phyloP scores from a whole-genome alignment of 352 stramenopile genomes.

The Pythium monospermum region DNA sequence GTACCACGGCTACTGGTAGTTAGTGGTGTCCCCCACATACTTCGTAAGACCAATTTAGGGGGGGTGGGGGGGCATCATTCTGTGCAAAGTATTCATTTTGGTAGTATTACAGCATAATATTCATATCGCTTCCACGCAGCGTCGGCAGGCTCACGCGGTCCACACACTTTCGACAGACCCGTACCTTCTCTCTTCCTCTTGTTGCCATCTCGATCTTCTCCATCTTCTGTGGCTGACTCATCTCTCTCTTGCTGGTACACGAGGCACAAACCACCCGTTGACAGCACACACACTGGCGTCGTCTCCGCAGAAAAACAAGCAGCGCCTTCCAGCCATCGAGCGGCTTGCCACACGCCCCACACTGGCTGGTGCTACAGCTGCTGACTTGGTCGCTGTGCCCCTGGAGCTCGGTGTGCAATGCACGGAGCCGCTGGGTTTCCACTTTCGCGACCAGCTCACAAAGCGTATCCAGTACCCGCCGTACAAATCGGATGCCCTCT shows the following conservation, averaged over 20 bases:
- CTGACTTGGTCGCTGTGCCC: background rate
- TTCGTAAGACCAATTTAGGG: too few relatives aligned
- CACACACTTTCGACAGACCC: slow-evolving; percentile 9
- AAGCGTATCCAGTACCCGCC: slow-evolving; percentile 11
- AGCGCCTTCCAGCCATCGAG: background rate
- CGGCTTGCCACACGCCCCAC: slow-evolving; percentile 4
- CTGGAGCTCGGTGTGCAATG: slow-evolving; percentile 2
- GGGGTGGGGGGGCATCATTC: too few relatives aligned
- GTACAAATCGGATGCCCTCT: slow-evolving; percentile 1
- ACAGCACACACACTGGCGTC: slow-evolving; percentile 11
- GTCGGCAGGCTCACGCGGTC: slow-evolving; percentile 13
- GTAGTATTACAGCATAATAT: background rate
- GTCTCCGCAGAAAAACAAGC: background rate
- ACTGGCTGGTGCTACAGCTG: too few relatives aligned
- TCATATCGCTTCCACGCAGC: background rate
- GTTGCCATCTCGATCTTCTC: too few relatives aligned
- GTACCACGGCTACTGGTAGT: too few relatives aligned
- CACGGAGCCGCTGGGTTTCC: slow-evolving; percentile 15
- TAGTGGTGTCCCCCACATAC: too few relatives aligned
- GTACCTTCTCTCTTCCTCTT: background rate
- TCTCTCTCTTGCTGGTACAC: slow-evolving; percentile 8
- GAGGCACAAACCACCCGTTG: slow-evolving; percentile 4
- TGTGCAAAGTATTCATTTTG: background rate
- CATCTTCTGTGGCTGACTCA: too few relatives aligned
- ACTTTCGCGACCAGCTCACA: slow-evolving; percentile 8